Base-by-base conservation (phyloP, 139 green algal species). In the Deuterostichococcus epilithicus region DNA sequence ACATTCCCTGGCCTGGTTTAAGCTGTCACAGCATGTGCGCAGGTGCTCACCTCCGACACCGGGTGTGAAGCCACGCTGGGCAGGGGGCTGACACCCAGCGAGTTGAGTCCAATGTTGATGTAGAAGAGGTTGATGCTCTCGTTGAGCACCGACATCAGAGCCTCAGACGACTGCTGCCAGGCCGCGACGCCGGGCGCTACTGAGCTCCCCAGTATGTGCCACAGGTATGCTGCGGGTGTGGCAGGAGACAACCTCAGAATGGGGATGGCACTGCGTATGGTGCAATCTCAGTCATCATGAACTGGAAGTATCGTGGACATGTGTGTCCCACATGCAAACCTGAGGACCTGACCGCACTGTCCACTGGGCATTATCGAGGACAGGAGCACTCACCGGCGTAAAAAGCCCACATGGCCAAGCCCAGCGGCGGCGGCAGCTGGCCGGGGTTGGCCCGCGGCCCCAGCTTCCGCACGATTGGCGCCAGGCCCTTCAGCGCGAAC, bases 91-190 rank as follows among this genome's bases (percentile, higher is more conserved):
- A 94, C 47, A 28, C 79, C 70, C 0, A 90, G 35, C 28, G 76
- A 32, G 18, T 73, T 76, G n/a, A 92, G 73, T 1, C 78, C 63
- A 10, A 82, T 82, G 72, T 97, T 97, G 69, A 97, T 78, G 75
- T 94, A 97, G 80, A 95, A 97, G 73, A 95, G 92, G 82, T 97
- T 97, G 47, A 91, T 58, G 2, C 84, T 91, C 80, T 95, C 85
- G 78, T 97, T 70, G 5, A 91, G 72, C 32, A 92, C 78, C 39
- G 85, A 70, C 45, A 74, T 22, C 36, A 90, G 68, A 1, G 74
- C 78, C n/a, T 91, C 78, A 0, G 78, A 66, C 20, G 81, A 47
- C 26, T 86, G 72, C 39, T 86, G 60, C 58, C 52, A 89, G 0
- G 63, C 86, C n/a, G 91, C 85, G 25, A 70, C 26, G 10, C 91